These are phyloP conservation scores for Lachancea fermentati DNA, from an alignment of 805 yeast genomes.

Conservation along the genomic window DNA sequence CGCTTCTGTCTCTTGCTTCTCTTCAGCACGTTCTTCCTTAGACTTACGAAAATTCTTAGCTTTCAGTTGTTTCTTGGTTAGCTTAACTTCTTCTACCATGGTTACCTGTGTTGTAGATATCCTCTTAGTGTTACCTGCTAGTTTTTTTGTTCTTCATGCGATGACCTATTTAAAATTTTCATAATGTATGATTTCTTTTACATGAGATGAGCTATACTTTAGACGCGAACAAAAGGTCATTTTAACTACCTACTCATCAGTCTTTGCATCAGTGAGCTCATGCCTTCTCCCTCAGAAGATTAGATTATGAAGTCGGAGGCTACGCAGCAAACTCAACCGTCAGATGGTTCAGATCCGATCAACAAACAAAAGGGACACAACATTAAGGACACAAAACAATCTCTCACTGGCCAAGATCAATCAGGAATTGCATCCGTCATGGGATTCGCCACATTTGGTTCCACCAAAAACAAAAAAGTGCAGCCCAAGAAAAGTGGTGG, in stretches of 20 bases:
- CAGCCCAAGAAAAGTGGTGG: conserved; percentile 38
- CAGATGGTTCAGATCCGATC: too few species aligned
- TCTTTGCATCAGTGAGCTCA: too few species aligned
- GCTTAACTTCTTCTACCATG: conserved; percentile 21
- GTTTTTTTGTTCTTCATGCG: conserved; percentile 1
- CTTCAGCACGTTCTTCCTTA: conserved; percentile 27
- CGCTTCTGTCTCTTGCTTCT: conserved; percentile 17
- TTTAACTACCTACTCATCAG: too few species aligned
- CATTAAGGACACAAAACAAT: not conserved
- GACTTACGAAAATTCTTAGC: conserved; percentile 32
- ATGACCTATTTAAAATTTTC: conserved; percentile 6
- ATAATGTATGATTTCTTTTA: not conserved
- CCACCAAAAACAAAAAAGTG: conserved; percentile 55
- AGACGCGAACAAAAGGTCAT: too few species aligned
- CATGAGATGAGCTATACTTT: not conserved
- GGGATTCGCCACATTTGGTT: conserved; percentile 53
- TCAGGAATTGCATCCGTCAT: conserved; percentile 31
- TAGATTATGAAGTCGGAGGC: not conserved
- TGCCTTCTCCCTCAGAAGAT: not conserved
- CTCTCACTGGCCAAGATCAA: not conserved
- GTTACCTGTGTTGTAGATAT: not conserved
- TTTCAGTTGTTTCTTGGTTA: conserved; percentile 34
- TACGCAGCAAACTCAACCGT: not conserved
- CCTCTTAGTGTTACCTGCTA: not conserved
- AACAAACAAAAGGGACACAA: not conserved